These are phyloP conservation scores for Rosa persica DNA, from an alignment of 306 rosid genomes.

Conservation along the genomic window DNA sequence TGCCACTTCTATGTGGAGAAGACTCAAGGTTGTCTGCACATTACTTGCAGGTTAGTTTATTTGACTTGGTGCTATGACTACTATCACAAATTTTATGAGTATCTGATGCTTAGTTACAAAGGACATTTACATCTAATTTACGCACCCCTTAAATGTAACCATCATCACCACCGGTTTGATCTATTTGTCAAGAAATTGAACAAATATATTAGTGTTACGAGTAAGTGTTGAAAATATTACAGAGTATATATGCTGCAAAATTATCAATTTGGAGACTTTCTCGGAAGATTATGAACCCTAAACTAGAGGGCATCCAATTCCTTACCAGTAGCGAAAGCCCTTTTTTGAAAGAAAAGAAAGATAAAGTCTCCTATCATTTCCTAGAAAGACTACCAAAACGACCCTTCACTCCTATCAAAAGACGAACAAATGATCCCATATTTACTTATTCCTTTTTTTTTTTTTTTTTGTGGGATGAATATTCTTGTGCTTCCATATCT, in stretches of 20 bases:
- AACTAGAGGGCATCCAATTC: too few species aligned
- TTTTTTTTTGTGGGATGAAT: too few species aligned
- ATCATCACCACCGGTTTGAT: not conserved
- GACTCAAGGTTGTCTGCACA: conserved; percentile 42
- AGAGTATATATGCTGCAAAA: not conserved
- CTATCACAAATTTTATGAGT: not conserved
- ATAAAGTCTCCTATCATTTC: not conserved
- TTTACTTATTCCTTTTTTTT: too few species aligned
- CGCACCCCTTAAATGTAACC: not conserved
- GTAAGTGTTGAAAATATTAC: not conserved
- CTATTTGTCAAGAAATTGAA: not conserved
- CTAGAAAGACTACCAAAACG: too few species aligned
- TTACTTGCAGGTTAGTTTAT: conserved; percentile 51
- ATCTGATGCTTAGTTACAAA: not conserved
- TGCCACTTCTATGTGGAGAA: conserved; percentile 44
- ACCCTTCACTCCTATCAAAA: too few species aligned
- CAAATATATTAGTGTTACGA: not conserved
- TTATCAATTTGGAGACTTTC: not conserved
- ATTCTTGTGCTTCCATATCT: too few species aligned
- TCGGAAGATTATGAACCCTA: too few species aligned
- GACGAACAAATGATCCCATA: too few species aligned
- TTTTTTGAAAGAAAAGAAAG: too few species aligned
- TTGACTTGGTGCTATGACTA: not conserved
- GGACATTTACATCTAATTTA: not conserved
- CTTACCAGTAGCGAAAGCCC: too few species aligned